Conservation (phyloP, 352 stramenopile species). For the Phytophthora litchii region DNA sequence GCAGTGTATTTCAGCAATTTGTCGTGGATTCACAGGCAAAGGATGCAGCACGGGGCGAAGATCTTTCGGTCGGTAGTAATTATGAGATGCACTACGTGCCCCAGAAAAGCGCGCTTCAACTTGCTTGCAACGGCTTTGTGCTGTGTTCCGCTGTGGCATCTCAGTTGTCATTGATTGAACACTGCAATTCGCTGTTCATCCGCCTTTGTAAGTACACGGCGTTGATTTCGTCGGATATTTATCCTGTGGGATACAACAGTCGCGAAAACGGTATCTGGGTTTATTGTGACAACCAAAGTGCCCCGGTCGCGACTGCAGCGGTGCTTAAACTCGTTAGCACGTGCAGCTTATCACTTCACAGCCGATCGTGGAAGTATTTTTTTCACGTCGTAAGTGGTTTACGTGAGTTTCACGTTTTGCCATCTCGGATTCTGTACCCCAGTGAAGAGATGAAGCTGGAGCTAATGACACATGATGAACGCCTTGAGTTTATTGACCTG, state of each 20-base stretch:
- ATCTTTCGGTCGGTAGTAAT: conserved; percentile 26
- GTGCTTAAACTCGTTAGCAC: conserved; percentile 74
- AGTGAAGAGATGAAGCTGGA: conserved; percentile 36
- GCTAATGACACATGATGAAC: conserved; percentile 57
- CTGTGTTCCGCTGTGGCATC: conserved; percentile 64
- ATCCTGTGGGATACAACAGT: conserved; percentile 62
- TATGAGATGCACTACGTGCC: conserved; percentile 65
- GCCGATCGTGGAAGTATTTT: conserved; percentile 64
- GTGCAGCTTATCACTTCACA: conserved; percentile 56
- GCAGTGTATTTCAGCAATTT: conserved; percentile 79
- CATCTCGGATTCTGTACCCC: conserved; percentile 48
- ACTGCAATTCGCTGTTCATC: conserved; percentile 70
- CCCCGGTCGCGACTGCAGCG: conserved; percentile 64
- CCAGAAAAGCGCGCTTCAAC: conserved; percentile 72
- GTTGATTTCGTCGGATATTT: conserved; percentile 61
- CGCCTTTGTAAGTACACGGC: conserved; percentile 69
- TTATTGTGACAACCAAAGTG: conserved; percentile 78
- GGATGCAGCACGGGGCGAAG: conserved; percentile 35
- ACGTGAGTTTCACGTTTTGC: conserved; percentile 69
- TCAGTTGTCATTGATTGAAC: conserved; percentile 53
- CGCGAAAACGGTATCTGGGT: conserved; percentile 59
- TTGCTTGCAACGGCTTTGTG: conserved; percentile 82
- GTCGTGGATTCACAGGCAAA: conserved; percentile 60
- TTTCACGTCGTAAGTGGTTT: conserved; percentile 66
- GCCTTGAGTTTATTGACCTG: conserved; percentile 58